Percentiles rank a stretch among this genome's conserved stretches.
phyloP scores from a whole-genome alignment of 805 yeast species.

The Kuraishia capsulata region DNA sequence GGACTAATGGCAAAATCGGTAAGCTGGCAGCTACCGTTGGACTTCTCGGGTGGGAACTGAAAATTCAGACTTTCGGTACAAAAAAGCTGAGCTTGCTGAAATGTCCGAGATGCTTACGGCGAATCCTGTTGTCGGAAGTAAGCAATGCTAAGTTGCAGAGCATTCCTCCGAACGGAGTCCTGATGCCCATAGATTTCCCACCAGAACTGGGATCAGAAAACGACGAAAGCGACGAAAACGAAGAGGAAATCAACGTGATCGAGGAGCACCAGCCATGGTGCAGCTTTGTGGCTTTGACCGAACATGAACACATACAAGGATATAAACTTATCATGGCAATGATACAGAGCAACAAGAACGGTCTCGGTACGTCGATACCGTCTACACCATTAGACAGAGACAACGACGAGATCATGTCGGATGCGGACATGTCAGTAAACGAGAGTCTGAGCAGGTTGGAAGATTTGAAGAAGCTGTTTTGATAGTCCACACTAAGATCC shows the following conservation, averaged over 20 bases:
- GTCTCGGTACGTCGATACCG: too few relatives aligned
- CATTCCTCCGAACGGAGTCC: too few relatives aligned
- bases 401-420: neutral
- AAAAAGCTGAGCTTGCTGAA: slow-evolving; percentile 17
- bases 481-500: too few relatives aligned
- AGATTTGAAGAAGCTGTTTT: neutral
- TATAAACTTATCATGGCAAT: slow-evolving; percentile 9
- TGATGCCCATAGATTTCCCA: slow-evolving; percentile 18
- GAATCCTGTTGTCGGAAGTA: slow-evolving; percentile 18
- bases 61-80: slow-evolving; percentile 15
- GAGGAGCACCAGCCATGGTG: slow-evolving; percentile 30
- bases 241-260: slow-evolving; percentile 16
- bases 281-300: neutral
- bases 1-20: slow-evolving; percentile 4
- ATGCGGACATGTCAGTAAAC: too few relatives aligned
- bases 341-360: slow-evolving; percentile 4
- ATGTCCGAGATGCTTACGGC: slow-evolving; percentile 25
- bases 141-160: slow-evolving; percentile 2
- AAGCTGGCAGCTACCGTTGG: slow-evolving; percentile 9
- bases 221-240: slow-evolving; percentile 7
- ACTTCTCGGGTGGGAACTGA: slow-evolving; percentile 28
- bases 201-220: slow-evolving; percentile 11
- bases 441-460: neutral
- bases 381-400: neutral
- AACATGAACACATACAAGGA: slow-evolving; percentile 3